Conservation (phyloP, 305 asterid genomes). For the Plantago coronopus region DNA sequence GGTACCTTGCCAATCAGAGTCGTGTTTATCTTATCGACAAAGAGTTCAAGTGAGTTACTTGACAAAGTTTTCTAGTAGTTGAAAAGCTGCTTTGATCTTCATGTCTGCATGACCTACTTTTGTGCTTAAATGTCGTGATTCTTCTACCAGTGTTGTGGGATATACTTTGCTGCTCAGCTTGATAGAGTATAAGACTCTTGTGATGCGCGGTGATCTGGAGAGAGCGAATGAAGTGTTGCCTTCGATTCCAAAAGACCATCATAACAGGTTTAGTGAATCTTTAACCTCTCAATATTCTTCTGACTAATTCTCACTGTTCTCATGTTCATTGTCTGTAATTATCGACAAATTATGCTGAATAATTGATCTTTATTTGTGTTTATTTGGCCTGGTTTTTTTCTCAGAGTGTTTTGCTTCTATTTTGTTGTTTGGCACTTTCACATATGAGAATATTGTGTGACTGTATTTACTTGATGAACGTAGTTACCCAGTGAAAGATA, state of each 20-base stretch:
- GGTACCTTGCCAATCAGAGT: slow-evolving; percentile 93
- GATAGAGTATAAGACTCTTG: slow-evolving; percentile 98
- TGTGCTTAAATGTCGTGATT: slow-evolving; percentile 6
- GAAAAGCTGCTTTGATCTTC: slow-evolving; percentile 7
- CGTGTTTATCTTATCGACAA: slow-evolving; percentile 89
- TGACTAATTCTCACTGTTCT: background rate
- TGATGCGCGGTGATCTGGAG: slow-evolving; percentile 96
- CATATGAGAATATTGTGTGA: too few relatives aligned
- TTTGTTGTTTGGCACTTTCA: too few relatives aligned
- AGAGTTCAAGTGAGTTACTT: slow-evolving; percentile 91
- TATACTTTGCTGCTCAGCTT: slow-evolving; percentile 85
- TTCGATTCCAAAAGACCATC: slow-evolving; percentile 92
- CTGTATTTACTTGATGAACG: too few relatives aligned
- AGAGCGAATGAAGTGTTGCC: slow-evolving; percentile 80
- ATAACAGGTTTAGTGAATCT: slow-evolving; percentile 53
- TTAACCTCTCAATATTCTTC: slow-evolving; percentile 3
- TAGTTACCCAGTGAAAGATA: too few relatives aligned
- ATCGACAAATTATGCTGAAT: background rate
- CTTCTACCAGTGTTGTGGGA: slow-evolving; percentile 69
- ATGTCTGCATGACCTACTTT: background rate
- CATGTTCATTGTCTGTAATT: background rate
- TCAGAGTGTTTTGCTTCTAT: too few relatives aligned
- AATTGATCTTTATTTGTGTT: too few relatives aligned
- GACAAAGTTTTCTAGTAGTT: slow-evolving; percentile 13
- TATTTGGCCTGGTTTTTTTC: too few relatives aligned